Evolutionary conservation across 208 protist genomes (phyloP), one percentile per base, ranked within the genome.

Genomic region (Crithidia sp.): DNA sequence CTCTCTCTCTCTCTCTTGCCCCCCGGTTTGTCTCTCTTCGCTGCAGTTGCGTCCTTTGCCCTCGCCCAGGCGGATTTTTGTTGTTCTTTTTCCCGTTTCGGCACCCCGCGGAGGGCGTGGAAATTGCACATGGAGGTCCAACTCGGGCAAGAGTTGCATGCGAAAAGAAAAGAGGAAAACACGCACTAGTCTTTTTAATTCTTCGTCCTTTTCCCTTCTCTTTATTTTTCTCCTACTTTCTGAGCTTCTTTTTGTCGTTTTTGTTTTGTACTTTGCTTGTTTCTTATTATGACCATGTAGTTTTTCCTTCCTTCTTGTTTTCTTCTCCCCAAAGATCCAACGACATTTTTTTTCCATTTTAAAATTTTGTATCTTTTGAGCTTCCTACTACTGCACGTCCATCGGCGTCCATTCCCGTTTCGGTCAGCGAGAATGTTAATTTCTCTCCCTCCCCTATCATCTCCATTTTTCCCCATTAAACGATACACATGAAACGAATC

Each of bases 171-270:
- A 28, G 28, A 28, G 28, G 28, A 28, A 1, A 28, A 28, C 28
- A 28, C 28, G 28, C 28, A 28, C 28, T 28, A 28, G 28, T 28
- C 28, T 28, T 28, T 28, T 28, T 28, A 28, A 28, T 28, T 28
- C 28, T 28, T 28, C 28, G 28, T 28, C 28, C 28, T 28, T 3
- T 41, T 43, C 10, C 6, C 19, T 28, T 14, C 49, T 68, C 7
- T 4, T 16, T n/a, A 14, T 36, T 19, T 49, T 53, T 53, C n/a
- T 28, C 28, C 28, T 28, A 28, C 28, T 28, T 28, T 28, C 28
- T 28, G 28, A 28, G 28, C 28, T 50, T 40, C 19, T 39, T 67
- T 76, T 40, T 67, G 16, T 47, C 77, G 74, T 64, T 68, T 45
- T 62, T 12, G 4, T 13, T 3, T 52, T 54, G 62, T 47, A 9